phyloP scores from a whole-genome alignment of 2,329 filamentous ascomycete species.

The Clonostachys byssicola region DNA sequence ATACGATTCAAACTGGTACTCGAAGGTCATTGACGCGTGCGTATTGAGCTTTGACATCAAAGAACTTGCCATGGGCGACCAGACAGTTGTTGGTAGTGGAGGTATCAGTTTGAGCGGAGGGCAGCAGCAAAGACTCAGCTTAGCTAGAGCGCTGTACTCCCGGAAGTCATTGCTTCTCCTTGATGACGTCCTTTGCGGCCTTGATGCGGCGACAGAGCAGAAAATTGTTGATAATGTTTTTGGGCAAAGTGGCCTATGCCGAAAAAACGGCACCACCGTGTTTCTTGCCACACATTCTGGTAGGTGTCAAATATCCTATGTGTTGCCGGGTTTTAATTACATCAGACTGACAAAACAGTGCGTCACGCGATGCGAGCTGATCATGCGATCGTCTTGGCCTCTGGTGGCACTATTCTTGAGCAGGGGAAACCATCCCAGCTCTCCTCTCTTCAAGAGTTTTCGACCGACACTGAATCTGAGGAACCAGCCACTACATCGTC shows the following conservation, averaged over 20 bases:
- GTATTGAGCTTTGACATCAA: constrained; percentile 20
- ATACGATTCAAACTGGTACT: constrained; percentile 13
- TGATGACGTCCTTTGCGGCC: constrained; percentile 33
- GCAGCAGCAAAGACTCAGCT: constrained; percentile 23
- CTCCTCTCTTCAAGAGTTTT: too few species aligned
- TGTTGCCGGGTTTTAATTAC: too few species aligned
- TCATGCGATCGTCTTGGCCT: constrained; percentile 39
- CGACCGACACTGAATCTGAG: too few species aligned
- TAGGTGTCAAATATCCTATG: constrained; percentile 2
- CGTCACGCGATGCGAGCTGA: constrained; percentile 26
- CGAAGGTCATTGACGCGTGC: constrained; percentile 22
- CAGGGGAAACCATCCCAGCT: constrained; percentile 19
- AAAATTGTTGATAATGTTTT: constrained; percentile 32
- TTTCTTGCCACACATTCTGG: constrained; percentile 2
- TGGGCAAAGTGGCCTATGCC: constrained; percentile 23
- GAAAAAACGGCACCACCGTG: constrained; percentile 10
- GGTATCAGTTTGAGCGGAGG: constrained; percentile 26
- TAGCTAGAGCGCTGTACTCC: constrained; percentile 24
- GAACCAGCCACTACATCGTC: too few species aligned
- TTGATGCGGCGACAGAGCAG: constrained; percentile 34
- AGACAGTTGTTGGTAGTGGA: constrained; percentile 20
- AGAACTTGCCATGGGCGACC: constrained; percentile 11
- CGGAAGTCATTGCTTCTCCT: constrained; percentile 22
- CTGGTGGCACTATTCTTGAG: constrained; percentile 34
- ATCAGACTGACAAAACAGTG: too few species aligned